A percentile compares a stretch with the other conserved stretches of the same genome.
Evolutionary conservation across 139 green algal species (phyloP).

Genomic region (Eudorina sp.): DNA sequence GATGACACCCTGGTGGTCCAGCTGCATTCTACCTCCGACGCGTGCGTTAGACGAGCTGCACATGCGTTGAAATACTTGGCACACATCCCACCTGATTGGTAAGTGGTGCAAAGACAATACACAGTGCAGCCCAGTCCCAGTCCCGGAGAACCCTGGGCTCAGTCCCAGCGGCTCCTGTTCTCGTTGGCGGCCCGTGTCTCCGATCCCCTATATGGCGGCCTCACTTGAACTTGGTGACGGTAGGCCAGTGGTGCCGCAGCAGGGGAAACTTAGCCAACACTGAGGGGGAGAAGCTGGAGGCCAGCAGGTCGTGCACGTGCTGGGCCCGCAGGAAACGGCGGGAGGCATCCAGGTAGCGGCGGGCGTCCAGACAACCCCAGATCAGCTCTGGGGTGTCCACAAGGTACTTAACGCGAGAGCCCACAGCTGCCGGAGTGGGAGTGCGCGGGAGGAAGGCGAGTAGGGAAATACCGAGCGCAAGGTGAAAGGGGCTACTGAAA

Average conservation of each 20-base stretch:
- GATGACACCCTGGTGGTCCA: too few relatives aligned
- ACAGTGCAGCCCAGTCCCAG: too few relatives aligned
- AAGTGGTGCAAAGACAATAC: too few relatives aligned
- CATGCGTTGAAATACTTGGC: too few relatives aligned
- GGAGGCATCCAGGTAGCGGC: constrained; percentile 84
- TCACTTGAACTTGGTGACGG: constrained; percentile 87
- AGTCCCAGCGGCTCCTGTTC: too few relatives aligned
- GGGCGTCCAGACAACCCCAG: constrained; percentile 92
- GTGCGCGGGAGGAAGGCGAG: not conserved
- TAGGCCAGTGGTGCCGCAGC: constrained; percentile 90
- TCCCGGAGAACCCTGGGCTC: too few relatives aligned
- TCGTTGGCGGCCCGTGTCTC: too few relatives aligned
- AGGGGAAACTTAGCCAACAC: constrained; percentile 87
- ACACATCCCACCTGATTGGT: too few relatives aligned
- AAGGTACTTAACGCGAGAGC: constrained; percentile 93
- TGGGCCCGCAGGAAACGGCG: constrained; percentile 82
- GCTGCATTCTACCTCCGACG: too few relatives aligned
- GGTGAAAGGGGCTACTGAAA: too few relatives aligned
- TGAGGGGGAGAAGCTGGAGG: constrained; percentile 22
- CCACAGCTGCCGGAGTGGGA: constrained; percentile 69
- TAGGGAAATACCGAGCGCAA: not conserved
- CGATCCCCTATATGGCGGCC: too few relatives aligned
- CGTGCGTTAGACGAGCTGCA: too few relatives aligned
- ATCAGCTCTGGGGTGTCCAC: constrained; percentile 97
- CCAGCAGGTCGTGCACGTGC: constrained; percentile 78